Evolutionary conservation across 2,329 filamentous ascomycete species (phyloP).

Genomic region (Colletotrichum sp.): DNA sequence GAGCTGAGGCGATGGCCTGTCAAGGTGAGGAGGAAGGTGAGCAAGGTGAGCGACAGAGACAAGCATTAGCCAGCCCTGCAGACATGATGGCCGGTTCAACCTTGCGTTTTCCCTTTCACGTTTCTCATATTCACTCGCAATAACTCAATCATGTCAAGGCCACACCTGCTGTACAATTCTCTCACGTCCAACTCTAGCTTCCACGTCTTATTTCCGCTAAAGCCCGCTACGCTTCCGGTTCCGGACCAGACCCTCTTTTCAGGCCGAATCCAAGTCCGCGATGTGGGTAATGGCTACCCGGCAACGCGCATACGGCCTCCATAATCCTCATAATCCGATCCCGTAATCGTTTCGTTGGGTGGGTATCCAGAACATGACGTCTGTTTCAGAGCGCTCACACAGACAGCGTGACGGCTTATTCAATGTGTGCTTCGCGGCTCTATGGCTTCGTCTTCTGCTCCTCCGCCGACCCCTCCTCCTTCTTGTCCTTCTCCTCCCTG

Average conservation of each 20-base stretch:
- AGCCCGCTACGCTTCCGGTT: conserved; percentile 8
- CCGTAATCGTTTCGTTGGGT: background rate
- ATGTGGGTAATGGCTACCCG: conserved; percentile 5
- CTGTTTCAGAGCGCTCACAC: background rate
- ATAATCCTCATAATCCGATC: background rate
- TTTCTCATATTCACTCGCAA: background rate
- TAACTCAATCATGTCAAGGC: background rate
- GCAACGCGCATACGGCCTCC: conserved; percentile 4
- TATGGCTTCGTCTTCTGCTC: conserved; percentile 21
- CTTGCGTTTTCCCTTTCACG: background rate
- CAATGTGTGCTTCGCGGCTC: background rate
- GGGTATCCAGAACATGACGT: background rate
- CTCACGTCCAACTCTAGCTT: background rate
- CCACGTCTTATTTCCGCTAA: conserved; percentile 1
- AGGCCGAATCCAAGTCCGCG: background rate
- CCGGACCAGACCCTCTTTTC: conserved; percentile 10
- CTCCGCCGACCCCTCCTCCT: conserved; percentile 17
- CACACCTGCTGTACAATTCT: background rate
- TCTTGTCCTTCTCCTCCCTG: conserved; percentile 48
- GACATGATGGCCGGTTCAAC: background rate
- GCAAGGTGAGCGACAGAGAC: background rate
- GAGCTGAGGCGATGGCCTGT: background rate
- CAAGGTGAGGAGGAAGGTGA: background rate
- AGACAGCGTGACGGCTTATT: background rate
- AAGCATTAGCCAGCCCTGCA: background rate